Base-by-base conservation (phyloP, 2,329 filamentous ascomycete species). In the Cladosporium colombiae region DNA sequence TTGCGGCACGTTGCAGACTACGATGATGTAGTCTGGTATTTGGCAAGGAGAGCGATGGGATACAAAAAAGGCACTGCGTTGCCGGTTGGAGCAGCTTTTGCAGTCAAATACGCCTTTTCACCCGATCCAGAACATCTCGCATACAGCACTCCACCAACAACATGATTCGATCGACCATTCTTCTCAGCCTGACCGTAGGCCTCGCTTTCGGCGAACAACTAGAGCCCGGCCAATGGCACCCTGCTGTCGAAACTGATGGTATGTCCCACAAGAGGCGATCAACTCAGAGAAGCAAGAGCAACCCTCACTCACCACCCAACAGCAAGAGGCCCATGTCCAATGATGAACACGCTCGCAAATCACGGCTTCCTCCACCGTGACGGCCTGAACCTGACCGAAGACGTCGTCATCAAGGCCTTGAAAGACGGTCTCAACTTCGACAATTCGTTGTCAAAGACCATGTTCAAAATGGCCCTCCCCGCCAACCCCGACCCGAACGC, bases 401-500 rank as follows among this genome's bases (percentile, higher is more conserved):
- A 68, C 46, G 52, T 62, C 25, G 66, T 70, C 23, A 52, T 68
- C 25, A 61, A 69, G 14, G 70, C 66, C n/a, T 57, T 72, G 13
- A 25, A 62, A 27, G 65, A 67, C 8, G 68, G 62, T 4, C 64
- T 71, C 53, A 70, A 72, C 64, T 71, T 72, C 52, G 65, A 71
- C 29, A 33, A 52, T 16, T 46, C 44, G 10, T 53, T 70, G 21
- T 63, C 61, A 14, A 53, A 68, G 23, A 56, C 67, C 16, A 70
- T 70, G 66, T 72, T 71, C 62, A 49, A 70, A 13, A 65, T 67
- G 66, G 69, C 68, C 7, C 21, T 72, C 16, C 59, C 63, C 0
- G 67, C 66, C n/a, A 72, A 70, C n/a, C 70, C 69, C 13, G 60
- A 66, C 6, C 69, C 68, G 0, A 71, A 71, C 21, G 69, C 69